A percentile compares a stretch with the other conserved stretches of the same genome.
Conservation (phyloP, 306 rosid species). For the Neltuma alba region DNA sequence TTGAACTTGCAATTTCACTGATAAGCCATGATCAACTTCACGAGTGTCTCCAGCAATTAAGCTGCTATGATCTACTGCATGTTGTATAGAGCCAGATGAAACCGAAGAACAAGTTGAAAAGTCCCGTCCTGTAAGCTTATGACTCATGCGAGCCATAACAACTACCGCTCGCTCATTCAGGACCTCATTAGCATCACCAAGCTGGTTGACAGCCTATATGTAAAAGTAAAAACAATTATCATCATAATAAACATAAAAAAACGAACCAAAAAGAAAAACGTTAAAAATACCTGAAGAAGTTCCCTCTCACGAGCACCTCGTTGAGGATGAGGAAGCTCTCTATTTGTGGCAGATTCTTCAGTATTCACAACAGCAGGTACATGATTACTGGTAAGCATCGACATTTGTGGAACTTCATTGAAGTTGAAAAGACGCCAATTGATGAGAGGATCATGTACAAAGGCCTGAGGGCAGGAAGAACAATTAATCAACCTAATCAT, state of each 20-base stretch:
- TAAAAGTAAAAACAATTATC: slow-evolving; percentile 32
- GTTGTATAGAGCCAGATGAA: slow-evolving; percentile 60
- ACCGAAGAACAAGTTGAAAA: slow-evolving; percentile 72
- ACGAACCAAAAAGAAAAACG: slow-evolving; percentile 22
- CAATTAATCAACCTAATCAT: slow-evolving; percentile 21
- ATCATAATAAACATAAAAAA: slow-evolving; percentile 23
- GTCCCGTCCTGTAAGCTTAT: slow-evolving; percentile 97
- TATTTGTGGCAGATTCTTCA: slow-evolving; percentile 72
- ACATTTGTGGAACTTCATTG: slow-evolving; percentile 97
- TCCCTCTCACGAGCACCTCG: slow-evolving; percentile 98
- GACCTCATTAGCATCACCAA: slow-evolving; percentile 99
- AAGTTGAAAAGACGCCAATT: slow-evolving; percentile 99
- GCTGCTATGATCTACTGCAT: slow-evolving; percentile 66
- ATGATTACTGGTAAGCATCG: slow-evolving; percentile 67
- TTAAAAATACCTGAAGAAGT: slow-evolving; percentile 80
- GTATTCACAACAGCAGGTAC: slow-evolving; percentile 70
- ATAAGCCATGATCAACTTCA: slow-evolving; percentile 88
- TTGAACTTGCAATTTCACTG: slow-evolving; percentile 89
- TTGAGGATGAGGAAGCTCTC: slow-evolving; percentile 89
- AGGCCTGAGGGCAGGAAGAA: slow-evolving; percentile 66
- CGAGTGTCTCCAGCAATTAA: slow-evolving; percentile 79
- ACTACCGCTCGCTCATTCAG: slow-evolving; percentile 95
- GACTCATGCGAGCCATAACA: slow-evolving; percentile 97
- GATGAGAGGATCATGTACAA: slow-evolving; percentile 97
- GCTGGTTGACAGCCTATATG: slow-evolving; percentile 91